Base-by-base conservation (phyloP, 495 filamentous ascomycete genomes). In the Xylaria flabelliformis region DNA sequence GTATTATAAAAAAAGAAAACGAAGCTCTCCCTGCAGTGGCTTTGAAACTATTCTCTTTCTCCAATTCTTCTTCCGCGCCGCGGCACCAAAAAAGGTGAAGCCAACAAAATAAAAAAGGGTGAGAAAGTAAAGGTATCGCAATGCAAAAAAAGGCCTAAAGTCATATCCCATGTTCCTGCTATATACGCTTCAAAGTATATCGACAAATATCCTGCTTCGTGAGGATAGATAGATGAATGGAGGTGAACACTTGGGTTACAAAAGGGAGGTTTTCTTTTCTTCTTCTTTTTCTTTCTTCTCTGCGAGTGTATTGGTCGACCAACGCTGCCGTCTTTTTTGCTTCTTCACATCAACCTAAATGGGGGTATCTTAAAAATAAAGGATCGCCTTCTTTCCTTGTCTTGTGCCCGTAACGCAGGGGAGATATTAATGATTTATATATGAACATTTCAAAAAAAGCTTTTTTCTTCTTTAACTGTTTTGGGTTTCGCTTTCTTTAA, bases 311-410 rank as follows among this genome's bases (percentile, higher is more conserved):
- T 29, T 12, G 63, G 12, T 34, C 42, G 63, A 34, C 41, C 42
- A n/a, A 65, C 63, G 63, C 63, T 65, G 13, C 24, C 7, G 39
- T 39, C 19, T 41, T 39, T 61, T 61, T 61, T 24, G 34, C 58
- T 7, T 61, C 32, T 61, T 53, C 46, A 32, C 34, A 36, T 42
- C 65, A 67, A 42, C 46, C 24, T 67, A 5, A 50, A 44, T 29
- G 48, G 48, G 64, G 65, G 65, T 67, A 67, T 67, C 65, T 67
- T 21, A 67, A 41, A 55, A 67, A 67, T 53, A 67, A 67, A 56
- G 63, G 34, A 36, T 44, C 34, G 50, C 65, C 65, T 55, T 13
- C 56, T 34, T 67, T 56, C 56, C 50, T 67, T 56, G 65, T 67
- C 50, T 55, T 29, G 48, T 29, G 65, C 42, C 34, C 65, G 50